Base-by-base conservation (phyloP, 345 rosid genomes). In the Lumnitzera racemosa region DNA sequence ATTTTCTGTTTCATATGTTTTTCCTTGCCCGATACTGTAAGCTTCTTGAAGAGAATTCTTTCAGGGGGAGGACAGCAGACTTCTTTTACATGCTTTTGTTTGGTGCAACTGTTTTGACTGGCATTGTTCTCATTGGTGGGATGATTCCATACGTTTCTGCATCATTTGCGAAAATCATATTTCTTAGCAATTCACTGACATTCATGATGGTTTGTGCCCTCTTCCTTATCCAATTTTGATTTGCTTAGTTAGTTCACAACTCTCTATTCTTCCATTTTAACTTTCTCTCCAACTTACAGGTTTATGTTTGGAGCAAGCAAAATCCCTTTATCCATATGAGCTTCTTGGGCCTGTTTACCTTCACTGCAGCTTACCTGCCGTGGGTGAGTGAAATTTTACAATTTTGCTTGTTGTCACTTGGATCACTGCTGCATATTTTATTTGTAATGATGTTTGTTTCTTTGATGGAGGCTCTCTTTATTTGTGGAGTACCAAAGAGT, bases 221-320 rank as follows among this genome's bases (percentile, higher is more conserved):
- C 50, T 51, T 61, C 29, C 51, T 54, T 23, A 15, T 14, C 46
- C 15, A 31, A 24, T 52, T 46, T 47, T 70, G 58, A 60, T 36
- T 59, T 13, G 29, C n/a, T 62, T 17, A 3, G 9, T 46, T 57
- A 24, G 24, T 51, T 4, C 20, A 15, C 27, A 16, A 15, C 31
- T 9, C 16, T 17, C 11, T 56, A 48, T 8, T 31, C 31, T 57
- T 46, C 48, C 9, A 49, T 53, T 61, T 50, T 57, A 56, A 24
- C 25, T 10, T 63, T 24, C 52, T 24, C 47, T 54, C 15, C 16
- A 12, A 13, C 43, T 11, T 67, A 36, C 70, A 90, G 97, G 99
- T 94, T 49, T 94, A 94, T 78, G 97, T 94, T 59, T 94, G 99
- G 99, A 94, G 97, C 66, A 94, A 94, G 75, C 99, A 90, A 73